Conservation (phyloP, 257 asterid species). For the Verbena officinalis region DNA sequence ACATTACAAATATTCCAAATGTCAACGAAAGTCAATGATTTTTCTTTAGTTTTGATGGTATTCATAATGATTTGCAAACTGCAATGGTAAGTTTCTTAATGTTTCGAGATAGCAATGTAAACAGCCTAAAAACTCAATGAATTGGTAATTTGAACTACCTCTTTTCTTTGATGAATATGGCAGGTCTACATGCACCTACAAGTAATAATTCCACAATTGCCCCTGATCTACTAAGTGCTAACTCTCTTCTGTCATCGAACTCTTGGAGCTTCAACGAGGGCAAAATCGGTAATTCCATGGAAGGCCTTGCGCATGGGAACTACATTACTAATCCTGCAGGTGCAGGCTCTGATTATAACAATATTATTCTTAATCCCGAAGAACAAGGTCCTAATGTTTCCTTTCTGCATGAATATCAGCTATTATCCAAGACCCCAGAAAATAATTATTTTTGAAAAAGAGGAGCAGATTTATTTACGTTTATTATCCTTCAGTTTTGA, state of each 20-base stretch:
- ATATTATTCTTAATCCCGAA: background rate
- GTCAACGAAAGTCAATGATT: no score
- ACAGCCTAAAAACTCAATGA: no score
- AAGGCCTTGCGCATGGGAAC: constrained; percentile 27
- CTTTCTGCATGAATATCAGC: constrained; percentile 33
- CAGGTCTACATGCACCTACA: constrained; percentile 31
- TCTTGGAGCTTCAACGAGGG: constrained; percentile 42
- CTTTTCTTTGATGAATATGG: background rate
- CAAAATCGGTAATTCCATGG: constrained; percentile 27
- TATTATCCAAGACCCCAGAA: constrained; percentile 38
- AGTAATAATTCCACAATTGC: constrained; percentile 14
- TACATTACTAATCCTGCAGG: constrained; percentile 22
- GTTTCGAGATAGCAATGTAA: no score
- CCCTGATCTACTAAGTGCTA: constrained; percentile 42
- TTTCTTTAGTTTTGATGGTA: no score
- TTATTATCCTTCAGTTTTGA: no score
- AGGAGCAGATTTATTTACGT: no score
- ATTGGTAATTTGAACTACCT: background rate
- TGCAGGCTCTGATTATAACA: constrained; percentile 1
- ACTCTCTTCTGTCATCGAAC: constrained; percentile 63
- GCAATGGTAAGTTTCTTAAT: no score
- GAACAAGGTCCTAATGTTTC: constrained; percentile 25
- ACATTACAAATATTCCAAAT: no score
- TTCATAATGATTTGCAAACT: no score
- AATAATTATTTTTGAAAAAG: constrained; percentile 24